Base-by-base conservation (phyloP, 306 rosid genomes). In the Astragalus glycyphyllos region DNA sequence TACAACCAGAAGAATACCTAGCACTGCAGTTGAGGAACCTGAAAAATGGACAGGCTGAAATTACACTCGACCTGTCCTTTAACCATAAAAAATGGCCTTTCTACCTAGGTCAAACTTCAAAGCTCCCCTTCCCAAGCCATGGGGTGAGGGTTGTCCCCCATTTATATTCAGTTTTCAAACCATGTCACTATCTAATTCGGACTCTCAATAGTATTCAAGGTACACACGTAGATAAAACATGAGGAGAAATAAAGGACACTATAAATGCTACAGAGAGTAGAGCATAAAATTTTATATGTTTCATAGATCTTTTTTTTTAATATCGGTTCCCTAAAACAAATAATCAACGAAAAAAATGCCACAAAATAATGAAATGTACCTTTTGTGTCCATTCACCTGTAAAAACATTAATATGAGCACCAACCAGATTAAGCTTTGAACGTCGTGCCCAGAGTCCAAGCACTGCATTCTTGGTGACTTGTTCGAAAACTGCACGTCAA, bases 301-400 rank as follows among this genome's bases (percentile, higher is more conserved):
- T 14, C 51, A 62, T 42, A 42, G 48, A 23, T 48, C 42, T n/a
- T 49, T 7, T 29, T 58, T 50, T 58, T n/a, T 46, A 72, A 47
- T 26, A 40, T 8, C 8, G 37, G 47, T 9, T 48, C 37, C 10
- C 17, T 13, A 2, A 58, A n/a, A 72, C 12, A 55, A 2, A 8
- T 34, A 71, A 32, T 23, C 38, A 23, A 45, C 32, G 23, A 58
- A 44, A 64, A 64, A 26, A 56, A 57, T 26, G 57, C 42, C 56
- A 34, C 40, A 45, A 62, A 46, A 45, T 2, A 71, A 77, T 45
- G 13, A 73, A 73, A 73, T 69, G 69, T 90, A 94, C 98, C 98
- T 94, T 94, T 74, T 94, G 98, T 69, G 98, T 94, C 97, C 97
- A 94, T 89, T 94, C 97, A 84, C 98, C 98, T 34, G 98, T 89